Evolutionary conservation across 495 filamentous ascomycete species (phyloP).

Genomic region (Xylaria intraflava): DNA sequence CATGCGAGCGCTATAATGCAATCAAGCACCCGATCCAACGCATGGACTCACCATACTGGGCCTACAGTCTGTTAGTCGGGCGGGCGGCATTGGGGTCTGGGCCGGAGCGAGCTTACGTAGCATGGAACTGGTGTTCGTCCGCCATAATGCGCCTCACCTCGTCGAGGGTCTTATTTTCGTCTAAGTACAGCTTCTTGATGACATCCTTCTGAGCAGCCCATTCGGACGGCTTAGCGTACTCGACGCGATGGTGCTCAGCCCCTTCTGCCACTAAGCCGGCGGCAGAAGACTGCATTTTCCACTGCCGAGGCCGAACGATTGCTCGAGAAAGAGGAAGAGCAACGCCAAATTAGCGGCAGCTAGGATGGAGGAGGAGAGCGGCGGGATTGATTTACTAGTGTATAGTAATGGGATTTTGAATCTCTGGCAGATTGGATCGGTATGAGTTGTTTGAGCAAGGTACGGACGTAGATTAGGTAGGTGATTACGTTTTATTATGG

Average conservation of each 20-base stretch:
- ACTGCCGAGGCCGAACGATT: background rate
- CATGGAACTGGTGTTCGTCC: slow-evolving; percentile 26
- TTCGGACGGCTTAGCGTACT: slow-evolving; percentile 13
- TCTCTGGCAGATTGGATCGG: background rate
- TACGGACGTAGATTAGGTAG: no score
- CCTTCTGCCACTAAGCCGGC: background rate
- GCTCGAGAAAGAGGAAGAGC: background rate
- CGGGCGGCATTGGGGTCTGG: slow-evolving; percentile 1
- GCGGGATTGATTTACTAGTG: background rate
- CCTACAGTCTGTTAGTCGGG: slow-evolving; percentile 5
- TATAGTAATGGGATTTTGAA: no score
- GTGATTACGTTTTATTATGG: no score
- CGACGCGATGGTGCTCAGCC: slow-evolving; percentile 7
- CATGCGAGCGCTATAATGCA: slow-evolving; percentile 2
- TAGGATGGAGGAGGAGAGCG: background rate
- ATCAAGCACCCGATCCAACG: background rate
- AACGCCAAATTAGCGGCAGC: no score
- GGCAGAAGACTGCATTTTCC: slow-evolving; percentile 8
- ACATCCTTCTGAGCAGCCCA: slow-evolving; percentile 31
- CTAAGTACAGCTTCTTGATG: slow-evolving; percentile 30
- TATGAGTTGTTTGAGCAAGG: no score
- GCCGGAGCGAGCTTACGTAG: slow-evolving; percentile 12
- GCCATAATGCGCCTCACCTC: slow-evolving; percentile 33
- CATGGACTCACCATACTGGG: slow-evolving; percentile 14
- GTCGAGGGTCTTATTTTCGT: slow-evolving; percentile 31